Base-by-base conservation (phyloP, 2,329 filamentous ascomycete species). In the Sporothrix phasma region DNA sequence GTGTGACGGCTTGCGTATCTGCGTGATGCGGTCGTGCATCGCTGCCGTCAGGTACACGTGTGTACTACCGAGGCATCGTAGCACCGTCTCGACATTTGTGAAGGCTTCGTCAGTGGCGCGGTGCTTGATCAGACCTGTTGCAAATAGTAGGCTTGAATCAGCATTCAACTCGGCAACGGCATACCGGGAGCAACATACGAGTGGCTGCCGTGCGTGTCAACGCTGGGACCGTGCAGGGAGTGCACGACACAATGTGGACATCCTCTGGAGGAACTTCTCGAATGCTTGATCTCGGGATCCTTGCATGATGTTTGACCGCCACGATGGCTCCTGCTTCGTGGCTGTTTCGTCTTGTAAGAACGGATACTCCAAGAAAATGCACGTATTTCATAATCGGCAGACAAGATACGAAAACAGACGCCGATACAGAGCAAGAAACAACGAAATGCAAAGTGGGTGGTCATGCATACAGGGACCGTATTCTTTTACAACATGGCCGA, bases 231-330 rank as follows among this genome's bases (percentile, higher is more conserved):
- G 76, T 99, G 94, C 17, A 99, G 86, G 26, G 94, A 97, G 79
- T 99, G 94, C 92, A 96, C 3, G 92, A 96, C 63, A 99, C 84
- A 69, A 99, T 96, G 72, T 95, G 87, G 71, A 96, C 90, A 75
- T 99, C 94, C 41, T 79, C 71, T 1, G 94, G 19, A 99, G 84
- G 76, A 96, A 84, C 69, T 86, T 85, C 71, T 97, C 93, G 70
- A 99, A 97, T 3, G 94, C 93, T 86, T 86, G 71, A 99, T 94
- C 76, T 99, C 94, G 22, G 94, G 94, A 58, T 91, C 92, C 77
- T 99, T 99, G 82, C 94, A 99, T 0, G 94, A 97, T 0, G 94
- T 99, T 75, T 99, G 94, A 8, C 94, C 94, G 66, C 94, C 95
- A 99, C 94, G 67, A 99, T 95, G 68, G 94, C 94, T 68, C 89